Percentiles rank a stretch among this genome's conserved stretches.
phyloP scores from a whole-genome alignment of 805 yeast genomes.

The Saturnispora diversa region DNA sequence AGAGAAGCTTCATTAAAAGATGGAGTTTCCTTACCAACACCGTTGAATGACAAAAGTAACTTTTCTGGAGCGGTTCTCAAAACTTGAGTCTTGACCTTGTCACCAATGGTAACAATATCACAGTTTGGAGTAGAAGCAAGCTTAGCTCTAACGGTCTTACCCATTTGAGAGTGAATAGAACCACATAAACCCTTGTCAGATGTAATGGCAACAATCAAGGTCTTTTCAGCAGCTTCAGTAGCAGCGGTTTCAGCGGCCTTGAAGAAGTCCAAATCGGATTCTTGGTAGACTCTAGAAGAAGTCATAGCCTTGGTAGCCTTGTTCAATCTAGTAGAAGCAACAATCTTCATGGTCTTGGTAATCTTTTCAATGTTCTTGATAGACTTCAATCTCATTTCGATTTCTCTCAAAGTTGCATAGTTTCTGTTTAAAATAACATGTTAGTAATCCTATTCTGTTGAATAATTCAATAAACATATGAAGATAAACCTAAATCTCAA shows the following conservation, averaged over 20 bases:
- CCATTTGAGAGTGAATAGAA: constrained; percentile 90
- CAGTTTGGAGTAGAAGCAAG: constrained; percentile 54
- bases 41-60: constrained; percentile 71
- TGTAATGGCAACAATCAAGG: constrained; percentile 78
- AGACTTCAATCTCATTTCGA: constrained; percentile 95
- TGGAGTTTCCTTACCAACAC: constrained; percentile 96
- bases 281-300: constrained; percentile 76
- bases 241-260: constrained; percentile 71
- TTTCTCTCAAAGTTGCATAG: constrained; percentile 98
- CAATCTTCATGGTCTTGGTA: constrained; percentile 99
- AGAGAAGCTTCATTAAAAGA: constrained; percentile 83
- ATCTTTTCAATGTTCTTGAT: constrained; percentile 98
- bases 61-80: constrained; percentile 68
- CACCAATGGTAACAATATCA: constrained; percentile 87
- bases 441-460: background rate
- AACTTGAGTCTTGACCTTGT: constrained; percentile 85
- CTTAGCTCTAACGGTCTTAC: constrained; percentile 76
- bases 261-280: constrained; percentile 72
- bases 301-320: constrained; percentile 95
- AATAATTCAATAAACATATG: background rate
- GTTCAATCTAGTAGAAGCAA: constrained; percentile 92
- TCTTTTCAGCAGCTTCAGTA: constrained; percentile 41
- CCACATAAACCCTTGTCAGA: constrained; percentile 99
- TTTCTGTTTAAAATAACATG: constrained; percentile 40
- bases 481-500: background rate